Evolutionary conservation across 805 yeast species (phyloP).

Genomic region (Tetrapisispora nanseiensis): DNA sequence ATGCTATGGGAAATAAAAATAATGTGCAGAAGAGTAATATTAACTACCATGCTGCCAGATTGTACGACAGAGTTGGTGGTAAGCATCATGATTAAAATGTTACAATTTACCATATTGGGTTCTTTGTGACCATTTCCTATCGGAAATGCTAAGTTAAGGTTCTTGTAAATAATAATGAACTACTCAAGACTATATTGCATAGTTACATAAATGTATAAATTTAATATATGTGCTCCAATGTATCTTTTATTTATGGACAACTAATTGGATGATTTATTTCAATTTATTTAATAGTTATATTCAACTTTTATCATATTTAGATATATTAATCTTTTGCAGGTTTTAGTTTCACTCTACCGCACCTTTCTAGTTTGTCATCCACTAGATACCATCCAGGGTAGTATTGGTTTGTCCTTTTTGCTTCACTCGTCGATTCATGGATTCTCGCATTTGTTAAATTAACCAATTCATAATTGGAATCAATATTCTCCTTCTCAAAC

Average conservation of each 20-base stretch:
- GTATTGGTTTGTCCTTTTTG: slow-evolving; percentile 1
- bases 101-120: too few species aligned
- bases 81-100: slow-evolving; percentile 30
- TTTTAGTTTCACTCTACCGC: slow-evolving; percentile 28
- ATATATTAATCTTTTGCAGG: too few species aligned
- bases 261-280: too few species aligned
- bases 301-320: too few species aligned
- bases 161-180: slow-evolving; percentile 1
- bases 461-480: background rate
- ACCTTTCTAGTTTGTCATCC: slow-evolving; percentile 25
- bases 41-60: slow-evolving; percentile 45
- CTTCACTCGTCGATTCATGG: slow-evolving; percentile 6
- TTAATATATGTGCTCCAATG: background rate
- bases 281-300: too few species aligned
- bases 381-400: slow-evolving; percentile 29
- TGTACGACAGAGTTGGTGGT: slow-evolving; percentile 41
- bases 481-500: slow-evolving; percentile 3
- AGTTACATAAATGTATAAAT: background rate
- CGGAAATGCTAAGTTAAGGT: too few species aligned
- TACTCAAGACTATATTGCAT: background rate
- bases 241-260: slow-evolving; percentile 6
- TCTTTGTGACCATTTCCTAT: too few species aligned
- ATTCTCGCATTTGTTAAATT: slow-evolving; percentile 7
- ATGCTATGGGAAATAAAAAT: slow-evolving; percentile 17
- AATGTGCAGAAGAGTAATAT: slow-evolving; percentile 33